These are phyloP conservation scores for Neofusicoccum kwambonambiense DNA, from an alignment of 2,329 filamentous ascomycete species.

Conservation along the genomic window DNA sequence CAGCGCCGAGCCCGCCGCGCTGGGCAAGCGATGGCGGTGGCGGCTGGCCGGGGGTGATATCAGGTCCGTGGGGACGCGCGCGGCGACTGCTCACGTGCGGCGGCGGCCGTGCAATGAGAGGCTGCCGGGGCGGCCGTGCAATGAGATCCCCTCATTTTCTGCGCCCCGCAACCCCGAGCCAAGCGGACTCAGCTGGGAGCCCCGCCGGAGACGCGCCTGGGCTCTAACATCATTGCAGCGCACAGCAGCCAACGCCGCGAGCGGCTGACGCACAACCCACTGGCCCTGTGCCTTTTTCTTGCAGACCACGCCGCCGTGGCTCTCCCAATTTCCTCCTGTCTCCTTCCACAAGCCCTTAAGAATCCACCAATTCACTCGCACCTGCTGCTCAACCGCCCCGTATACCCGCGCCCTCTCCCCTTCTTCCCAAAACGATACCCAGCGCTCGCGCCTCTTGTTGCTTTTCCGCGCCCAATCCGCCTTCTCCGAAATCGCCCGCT, in stretches of 20 bases:
- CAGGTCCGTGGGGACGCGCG: background rate
- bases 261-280: constrained; percentile 13
- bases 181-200: constrained; percentile 9
- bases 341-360: background rate
- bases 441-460: background rate
- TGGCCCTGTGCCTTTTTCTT: constrained; percentile 13
- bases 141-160: constrained; percentile 15
- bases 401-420: background rate
- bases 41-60: background rate
- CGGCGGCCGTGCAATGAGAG: no score
- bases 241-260: background rate
- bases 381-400: background rate
- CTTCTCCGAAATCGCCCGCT: constrained; percentile 4
- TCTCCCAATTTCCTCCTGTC: constrained; percentile 15
- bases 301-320: background rate
- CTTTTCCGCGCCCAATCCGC: background rate
- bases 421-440: background rate
- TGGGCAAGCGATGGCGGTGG: background rate
- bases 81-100: background rate
- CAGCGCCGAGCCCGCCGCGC: background rate
- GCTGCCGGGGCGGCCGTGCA: background rate
- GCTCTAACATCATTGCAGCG: constrained; percentile 13
- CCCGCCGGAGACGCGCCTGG: constrained; percentile 12
- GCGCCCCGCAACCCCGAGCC: constrained; percentile 12
- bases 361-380: background rate